Percentiles rank a stretch among this genome's conserved stretches.
These are phyloP conservation scores for Millerago galiae DNA, from an alignment of 805 yeast species.

Conservation along the genomic window DNA sequence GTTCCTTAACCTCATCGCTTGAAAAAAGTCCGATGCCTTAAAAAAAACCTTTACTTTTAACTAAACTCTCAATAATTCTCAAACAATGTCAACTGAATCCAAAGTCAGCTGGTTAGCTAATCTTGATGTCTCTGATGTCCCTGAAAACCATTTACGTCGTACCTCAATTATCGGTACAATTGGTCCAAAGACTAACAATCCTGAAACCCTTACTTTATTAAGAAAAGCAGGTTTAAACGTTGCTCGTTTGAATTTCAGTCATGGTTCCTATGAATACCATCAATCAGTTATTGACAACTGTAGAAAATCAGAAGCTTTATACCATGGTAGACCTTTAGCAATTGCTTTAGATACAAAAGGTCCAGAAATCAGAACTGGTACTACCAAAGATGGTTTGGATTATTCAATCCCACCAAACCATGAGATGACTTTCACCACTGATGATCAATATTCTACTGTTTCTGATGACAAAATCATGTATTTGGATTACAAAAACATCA, in stretches of 20 bases:
- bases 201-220: conserved; percentile 74
- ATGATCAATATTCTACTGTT: conserved; percentile 63
- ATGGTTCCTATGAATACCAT: conserved; percentile 97
- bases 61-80: too few species aligned
- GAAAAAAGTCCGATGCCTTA: background rate
- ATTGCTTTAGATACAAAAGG: conserved; percentile 99
- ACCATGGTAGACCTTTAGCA: conserved; percentile 94
- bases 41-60: too few species aligned
- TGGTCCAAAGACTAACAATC: conserved; percentile 95
- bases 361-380: conserved; percentile 99
- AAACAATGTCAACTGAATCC: conserved; percentile 16
- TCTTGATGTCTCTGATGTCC: conserved; percentile 22
- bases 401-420: conserved; percentile 80
- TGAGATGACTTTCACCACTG: conserved; percentile 91
- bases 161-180: conserved; percentile 97
- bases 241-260: conserved; percentile 98
- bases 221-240: conserved; percentile 97
- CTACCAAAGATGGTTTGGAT: conserved; percentile 74
- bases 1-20: conserved; percentile 1
- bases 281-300: conserved; percentile 95
- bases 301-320: conserved; percentile 84
- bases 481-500: conserved; percentile 92
- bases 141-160: conserved; percentile 46
- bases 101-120: conserved; percentile 25
- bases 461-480: conserved; percentile 80